A percentile compares a stretch with the other conserved stretches of the same genome.
Conservation (phyloP, 768 basidiomycete genomes). For the Galerina marginata region DNA sequence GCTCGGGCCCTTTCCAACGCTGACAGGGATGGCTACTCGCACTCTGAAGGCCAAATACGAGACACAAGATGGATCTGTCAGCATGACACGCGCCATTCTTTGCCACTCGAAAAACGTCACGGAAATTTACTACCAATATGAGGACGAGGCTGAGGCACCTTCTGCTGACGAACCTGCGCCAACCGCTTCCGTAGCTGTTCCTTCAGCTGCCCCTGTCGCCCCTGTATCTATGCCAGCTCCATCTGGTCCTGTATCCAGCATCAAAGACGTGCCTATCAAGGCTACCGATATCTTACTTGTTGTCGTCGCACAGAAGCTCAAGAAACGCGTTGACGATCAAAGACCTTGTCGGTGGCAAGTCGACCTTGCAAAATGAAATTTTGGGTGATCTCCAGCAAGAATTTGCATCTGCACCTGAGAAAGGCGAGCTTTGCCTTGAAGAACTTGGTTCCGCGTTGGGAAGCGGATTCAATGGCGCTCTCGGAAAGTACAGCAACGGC, state of each 20-base stretch:
- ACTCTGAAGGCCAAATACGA: slow-evolving; percentile 96
- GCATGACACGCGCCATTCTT: slow-evolving; percentile 78
- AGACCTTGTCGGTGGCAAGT: slow-evolving; percentile 98
- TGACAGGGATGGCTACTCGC: slow-evolving; percentile 92
- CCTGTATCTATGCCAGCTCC: slow-evolving; percentile 51
- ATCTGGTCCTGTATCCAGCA: slow-evolving; percentile 67
- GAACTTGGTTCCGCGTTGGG: slow-evolving; percentile 89
- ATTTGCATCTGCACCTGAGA: slow-evolving; percentile 94
- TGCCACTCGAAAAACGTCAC: slow-evolving; percentile 96
- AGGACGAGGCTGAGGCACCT: slow-evolving; percentile 73
- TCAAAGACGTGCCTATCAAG: slow-evolving; percentile 93
- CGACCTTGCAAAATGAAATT: slow-evolving; percentile 98
- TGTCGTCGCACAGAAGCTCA: slow-evolving; percentile 97
- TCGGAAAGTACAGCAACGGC: slow-evolving; percentile 93
- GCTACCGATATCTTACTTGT: slow-evolving; percentile 85
- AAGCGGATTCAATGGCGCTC: slow-evolving; percentile 79
- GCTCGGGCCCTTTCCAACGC: slow-evolving; percentile 93
- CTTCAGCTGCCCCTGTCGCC: slow-evolving; percentile 44
- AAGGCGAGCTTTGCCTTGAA: slow-evolving; percentile 94
- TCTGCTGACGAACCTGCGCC: slow-evolving; percentile 42
- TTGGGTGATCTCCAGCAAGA: slow-evolving; percentile 96
- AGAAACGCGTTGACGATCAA: slow-evolving; percentile 96
- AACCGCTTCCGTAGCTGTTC: slow-evolving; percentile 33
- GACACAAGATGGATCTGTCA: slow-evolving; percentile 82
- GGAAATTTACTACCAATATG: slow-evolving; percentile 98